Base-by-base conservation (phyloP, 768 basidiomycete genomes). In the Leccinum variicolor region DNA sequence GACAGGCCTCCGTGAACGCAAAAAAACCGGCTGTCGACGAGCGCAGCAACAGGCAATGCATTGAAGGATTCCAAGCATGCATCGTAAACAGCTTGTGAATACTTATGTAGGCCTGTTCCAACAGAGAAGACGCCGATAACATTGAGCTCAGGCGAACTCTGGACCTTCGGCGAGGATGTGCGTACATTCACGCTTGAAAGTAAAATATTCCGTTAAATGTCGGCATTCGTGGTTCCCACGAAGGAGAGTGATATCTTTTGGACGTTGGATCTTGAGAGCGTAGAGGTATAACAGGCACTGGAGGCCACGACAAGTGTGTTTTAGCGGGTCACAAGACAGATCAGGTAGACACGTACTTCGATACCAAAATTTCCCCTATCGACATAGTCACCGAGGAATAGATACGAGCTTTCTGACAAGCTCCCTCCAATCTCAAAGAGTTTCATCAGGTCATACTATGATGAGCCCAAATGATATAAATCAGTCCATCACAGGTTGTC, bases 141-240 rank as follows among this genome's bases (percentile, higher is more conserved):
- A 46, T 50, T 65, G 46, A 63, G 58, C 39, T 36, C 14, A 43
- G 29, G 39, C 8, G 25, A 53, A 58, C 36, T n/a, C 57, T 48
- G 33, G 53, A 52, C 48, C 34, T 17, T 34, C 49, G 52, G 53
- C 50, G n/a, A 33, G 50, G 26, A 62, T 31, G 49, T 31, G 73
- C 86, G 74, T 65, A 95, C 89, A 90, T 88, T 98, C 96, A 61
- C 92, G 88, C 77, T 94, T 95, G 79, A 98, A 98, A 9, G 96
- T 98, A 69, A 98, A 98, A 72, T 95, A 97, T 74, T 95, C 94
- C 2, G 96, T 98, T 49, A 98, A 78, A 76, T 98, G 95, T 36
- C 89, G 84, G 71, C 96, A 98, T 79, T 98, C 96, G 75, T 98
- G 96, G 71, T 98, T 98, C 9, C 96, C 96, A 50, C 96, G 86